Evolutionary conservation across 345 rosid genomes (phyloP), one percentile per base, ranked within the genome.

Genomic region (Linum trigynum): DNA sequence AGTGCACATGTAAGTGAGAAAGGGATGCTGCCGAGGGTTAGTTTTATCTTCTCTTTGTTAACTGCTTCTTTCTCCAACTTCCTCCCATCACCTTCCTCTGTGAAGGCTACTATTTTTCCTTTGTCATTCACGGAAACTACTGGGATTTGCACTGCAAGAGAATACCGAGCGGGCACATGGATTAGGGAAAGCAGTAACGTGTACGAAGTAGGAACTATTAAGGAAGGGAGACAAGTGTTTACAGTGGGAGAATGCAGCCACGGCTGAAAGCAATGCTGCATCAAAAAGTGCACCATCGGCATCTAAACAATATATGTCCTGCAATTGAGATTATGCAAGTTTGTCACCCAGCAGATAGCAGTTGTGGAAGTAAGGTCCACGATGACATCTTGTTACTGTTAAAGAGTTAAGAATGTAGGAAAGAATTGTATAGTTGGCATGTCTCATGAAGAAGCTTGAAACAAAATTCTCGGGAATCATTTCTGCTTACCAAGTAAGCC

Each of bases 251-350:
- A 90, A 81, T 58, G 96, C 90, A 58, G 96, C 88, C 75, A 85
- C 84, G 32, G 96, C 97, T 57, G 98, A 81, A 59, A 90, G 86
- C 75, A 92, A 67, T 63, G 96, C 98, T 76, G 91, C 87, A 69
- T 92, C 98, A 41, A 88, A 92, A 67, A 92, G 96, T 63, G 92
- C 72, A 69, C 96, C 97, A 86, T 90, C 97, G 51, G 98, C 97
- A 77, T 92, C 91, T 71, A 90, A 75, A 71, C 98, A 92, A 61
- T 92, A 92, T 16, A 92, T 82, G 65, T 90, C 98, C 98, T 92
- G 79, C 65, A 62, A 62, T 61, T 38, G 75, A 63, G 35, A 71
- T 42, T 40, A n/a, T 12, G 32, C 16, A 17, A 50, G 7, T 39
- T 48, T 45, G 7, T 42, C 63, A 38, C 57, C 51, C 16, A 62